Evolutionary conservation across 2,329 filamentous ascomycete species (phyloP).

Genomic region (Plenodomus tracheiphilus): DNA sequence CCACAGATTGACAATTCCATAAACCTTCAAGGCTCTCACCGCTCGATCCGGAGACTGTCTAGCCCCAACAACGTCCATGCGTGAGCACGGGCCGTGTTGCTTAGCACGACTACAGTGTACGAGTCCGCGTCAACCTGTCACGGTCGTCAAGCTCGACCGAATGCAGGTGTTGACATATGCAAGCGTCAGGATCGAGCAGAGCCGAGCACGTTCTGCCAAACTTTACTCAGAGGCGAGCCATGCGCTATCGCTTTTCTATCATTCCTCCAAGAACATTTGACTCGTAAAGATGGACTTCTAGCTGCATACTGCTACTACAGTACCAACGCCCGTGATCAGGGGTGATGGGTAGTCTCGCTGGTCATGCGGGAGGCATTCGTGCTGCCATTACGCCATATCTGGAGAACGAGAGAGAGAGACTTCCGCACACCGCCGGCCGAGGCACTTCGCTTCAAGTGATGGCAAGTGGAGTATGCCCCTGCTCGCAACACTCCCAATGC

Average conservation of each 20-base stretch:
- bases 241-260: conserved; percentile 1
- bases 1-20: conserved; percentile 1
- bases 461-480: conserved; percentile 11
- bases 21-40: not conserved
- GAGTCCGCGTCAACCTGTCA: conserved; percentile 1
- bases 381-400: conserved; percentile 5
- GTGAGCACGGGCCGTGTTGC: conserved; percentile 6
- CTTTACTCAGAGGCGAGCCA: conserved; percentile 7
- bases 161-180: conserved; percentile 2
- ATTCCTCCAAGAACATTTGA: conserved; percentile 4
- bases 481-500: conserved; percentile 2
- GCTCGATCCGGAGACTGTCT: conserved; percentile 3
- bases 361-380: conserved; percentile 8
- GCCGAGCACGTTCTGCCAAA: conserved; percentile 9
- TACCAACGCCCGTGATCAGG: conserved; percentile 7
- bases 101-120: conserved; percentile 9
- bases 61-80: conserved; percentile 8
- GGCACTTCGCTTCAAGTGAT: conserved; percentile 7
- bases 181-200: conserved; percentile 5
- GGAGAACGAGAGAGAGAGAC: not conserved
- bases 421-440: conserved; percentile 1
- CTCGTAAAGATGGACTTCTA: conserved; percentile 6
- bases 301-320: conserved; percentile 16
- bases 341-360: conserved; percentile 6
- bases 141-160: conserved; percentile 3